These are phyloP conservation scores for Myxozyma melibiosi DNA, from an alignment of 805 yeast species.

Conservation along the genomic window DNA sequence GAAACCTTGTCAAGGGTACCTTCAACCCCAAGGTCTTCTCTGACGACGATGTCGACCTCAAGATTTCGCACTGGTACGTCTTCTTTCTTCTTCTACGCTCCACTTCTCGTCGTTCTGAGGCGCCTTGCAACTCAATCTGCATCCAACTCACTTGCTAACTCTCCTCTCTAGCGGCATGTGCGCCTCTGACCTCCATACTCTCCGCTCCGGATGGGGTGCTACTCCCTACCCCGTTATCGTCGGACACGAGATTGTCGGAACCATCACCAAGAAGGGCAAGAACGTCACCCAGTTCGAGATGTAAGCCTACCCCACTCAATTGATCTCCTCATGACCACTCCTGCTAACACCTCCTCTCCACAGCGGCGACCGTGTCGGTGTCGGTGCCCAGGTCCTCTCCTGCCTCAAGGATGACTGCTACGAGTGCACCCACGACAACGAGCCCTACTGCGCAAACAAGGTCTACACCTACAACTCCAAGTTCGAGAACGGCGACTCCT, in stretches of 20 bases:
- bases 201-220: conserved; percentile 55
- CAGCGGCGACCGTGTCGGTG: conserved; percentile 73
- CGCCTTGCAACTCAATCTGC: background rate
- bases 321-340: too few relatives aligned
- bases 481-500: conserved; percentile 29
- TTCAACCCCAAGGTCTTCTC: conserved; percentile 32
- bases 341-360: background rate
- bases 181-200: conserved; percentile 60
- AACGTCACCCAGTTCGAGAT: conserved; percentile 53
- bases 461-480: conserved; percentile 53
- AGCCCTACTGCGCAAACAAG: conserved; percentile 55
- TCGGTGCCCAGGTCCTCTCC: conserved; percentile 69
- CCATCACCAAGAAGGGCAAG: conserved; percentile 52
- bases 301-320: background rate
- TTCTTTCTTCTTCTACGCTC: too few relatives aligned
- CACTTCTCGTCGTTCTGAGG: too few relatives aligned
- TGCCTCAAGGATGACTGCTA: conserved; percentile 58
- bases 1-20: conserved; percentile 30
- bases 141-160: conserved; percentile 6
- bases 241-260: conserved; percentile 53
- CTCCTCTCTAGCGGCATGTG: conserved; percentile 48
- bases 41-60: conserved; percentile 33
- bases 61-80: conserved; percentile 31
- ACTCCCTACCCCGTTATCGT: conserved; percentile 46
- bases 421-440: conserved; percentile 58